Base-by-base conservation (phyloP, 345 rosid genomes). In the Ailanthus altissimus region DNA sequence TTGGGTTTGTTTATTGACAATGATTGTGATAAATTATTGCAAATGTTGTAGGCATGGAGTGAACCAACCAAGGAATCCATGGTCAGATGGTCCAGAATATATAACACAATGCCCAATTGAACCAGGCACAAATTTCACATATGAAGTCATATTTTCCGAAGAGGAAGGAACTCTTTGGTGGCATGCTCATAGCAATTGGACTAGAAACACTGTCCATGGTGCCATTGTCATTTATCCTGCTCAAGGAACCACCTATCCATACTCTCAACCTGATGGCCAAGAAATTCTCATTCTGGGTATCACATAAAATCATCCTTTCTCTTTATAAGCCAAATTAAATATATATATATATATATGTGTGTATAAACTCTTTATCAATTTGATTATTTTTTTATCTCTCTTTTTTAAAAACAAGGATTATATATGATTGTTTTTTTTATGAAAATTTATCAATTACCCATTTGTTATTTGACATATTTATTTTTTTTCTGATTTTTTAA, bases 141-240 rank as follows among this genome's bases (percentile, higher is more conserved):
- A 88, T 8, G 68, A 80, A 60, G 54, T 88, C 21, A 70, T 75
- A n/a, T 71, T 86, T n/a, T 56, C 78, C 11, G 26, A 26, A 0
- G 86, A 86, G 42, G 84, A 78, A 75, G 91, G 91, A 38, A 88
- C 91, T 20, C 77, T 88, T 0, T 86, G 91, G n/a, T n/a, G n/a
- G n/a, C n/a, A n/a, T n/a, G n/a, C n/a, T n/a, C n/a, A n/a, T n/a
- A n/a, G n/a, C n/a, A 89, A 84, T 32, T 88, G 91, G 91, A 20
- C 84, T 1, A 63, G 91, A 28, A 85, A 85, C 18, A 86, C 85
- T 0, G 87, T 88, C 12, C 78, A 88, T 47, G 89, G 91, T 4
- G 84, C 89, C 18, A 77, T 84, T 36, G 71, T 83, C 13, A 70
- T 85, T 43, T 46, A 23, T 2, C 88, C 88, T 0, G 67, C 75